Base-by-base conservation (phyloP, 345 rosid species). In the Combretum micranthum region DNA sequence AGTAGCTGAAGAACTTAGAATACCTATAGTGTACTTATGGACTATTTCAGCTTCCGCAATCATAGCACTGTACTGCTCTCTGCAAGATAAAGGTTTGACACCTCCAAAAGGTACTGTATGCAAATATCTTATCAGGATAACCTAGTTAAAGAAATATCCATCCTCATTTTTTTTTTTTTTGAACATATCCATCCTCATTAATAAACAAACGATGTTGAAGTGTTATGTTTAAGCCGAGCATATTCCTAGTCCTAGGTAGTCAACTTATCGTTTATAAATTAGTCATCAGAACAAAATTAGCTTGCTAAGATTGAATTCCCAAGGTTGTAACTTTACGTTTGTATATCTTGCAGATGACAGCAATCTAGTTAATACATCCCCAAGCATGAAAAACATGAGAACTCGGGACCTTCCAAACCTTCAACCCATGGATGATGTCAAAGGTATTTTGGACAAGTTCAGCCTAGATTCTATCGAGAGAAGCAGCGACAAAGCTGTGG, bases 341-440 rank as follows among this genome's bases (percentile, higher is more conserved):
- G 5, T 32, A 11, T 5, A 32, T 7, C 5, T 5, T 7, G 10
- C 39, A 32, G 39, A 32, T 32, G 9, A 32, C 39, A 32, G 39
- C 39, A 4, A 56, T 79, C 46, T 73, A 79, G 48, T 76, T 76
- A 78, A 65, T 82, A 16, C n/a, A n/a, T n/a, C n/a, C n/a, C 79
- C 80, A 0, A 61, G 64, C 13, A 67, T 77, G 84, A 56, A 65
- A 21, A 50, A 48, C 23, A 64, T 82, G 16, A 63, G 75, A 6
- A 47, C 79, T 39, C 65, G 45, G 49, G 85, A 82, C 20, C 50
- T 79, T 0, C 84, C 83, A 0, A 53, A 64, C 42, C 77, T 77
- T 48, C 0, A 70, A 4, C 46, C 80, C 3, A 64, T 80, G 2
- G 71, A 74, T 2, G 69, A 76, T 15, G 68, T 61, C 13, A 20